Conservation (phyloP, 192 early-diverging fungal species). For the Dimargaris verticillata region DNA sequence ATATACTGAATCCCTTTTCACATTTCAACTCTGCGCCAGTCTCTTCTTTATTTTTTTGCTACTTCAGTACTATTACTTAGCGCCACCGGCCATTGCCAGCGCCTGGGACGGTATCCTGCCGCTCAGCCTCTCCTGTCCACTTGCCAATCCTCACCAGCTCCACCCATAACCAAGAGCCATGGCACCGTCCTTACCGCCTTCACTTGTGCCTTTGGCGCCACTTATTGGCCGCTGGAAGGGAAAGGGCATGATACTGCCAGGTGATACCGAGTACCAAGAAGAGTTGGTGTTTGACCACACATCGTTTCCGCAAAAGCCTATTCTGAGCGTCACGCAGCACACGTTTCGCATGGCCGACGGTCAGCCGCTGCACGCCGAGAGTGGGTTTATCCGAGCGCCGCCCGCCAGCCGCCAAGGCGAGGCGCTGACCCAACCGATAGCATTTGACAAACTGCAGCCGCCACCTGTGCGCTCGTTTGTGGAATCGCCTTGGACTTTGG, state of each 20-base stretch:
- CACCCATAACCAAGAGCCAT: too few species aligned
- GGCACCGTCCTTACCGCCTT: neutral
- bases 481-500: constrained; percentile 1
- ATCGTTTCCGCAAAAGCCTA: constrained; percentile 6
- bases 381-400: neutral
- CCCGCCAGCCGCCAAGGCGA: neutral
- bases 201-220: neutral
- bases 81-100: too few species aligned
- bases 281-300: constrained; percentile 2
- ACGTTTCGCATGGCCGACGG: neutral
- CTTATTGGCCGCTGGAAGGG: constrained; percentile 1
- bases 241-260: neutral
- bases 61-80: too few species aligned
- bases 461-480: neutral
- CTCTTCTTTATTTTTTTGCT: too few species aligned
- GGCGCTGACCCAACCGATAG: neutral
- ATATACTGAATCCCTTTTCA: too few species aligned
- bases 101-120: too few species aligned
- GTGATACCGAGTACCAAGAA: neutral
- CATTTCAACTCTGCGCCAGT: too few species aligned
- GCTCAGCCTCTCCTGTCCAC: too few species aligned
- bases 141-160: too few species aligned
- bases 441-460: neutral
- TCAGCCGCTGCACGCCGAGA: constrained; percentile 6
- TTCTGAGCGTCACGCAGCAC: constrained; percentile 4